These are phyloP conservation scores for Epichloe amarillans DNA, from an alignment of 2,329 filamentous ascomycete genomes.

Conservation along the genomic window DNA sequence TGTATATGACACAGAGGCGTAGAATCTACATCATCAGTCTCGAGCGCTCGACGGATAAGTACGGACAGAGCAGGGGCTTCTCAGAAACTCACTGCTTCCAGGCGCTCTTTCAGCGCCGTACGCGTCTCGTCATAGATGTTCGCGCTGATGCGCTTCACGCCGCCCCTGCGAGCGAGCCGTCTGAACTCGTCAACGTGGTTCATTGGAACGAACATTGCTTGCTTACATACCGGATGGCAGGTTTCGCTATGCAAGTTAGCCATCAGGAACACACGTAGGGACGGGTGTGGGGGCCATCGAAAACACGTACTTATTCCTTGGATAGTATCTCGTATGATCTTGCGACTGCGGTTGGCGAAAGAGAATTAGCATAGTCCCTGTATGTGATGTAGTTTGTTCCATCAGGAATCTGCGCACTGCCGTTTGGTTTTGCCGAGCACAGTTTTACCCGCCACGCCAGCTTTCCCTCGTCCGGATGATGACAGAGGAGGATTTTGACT, in stretches of 20 bases:
- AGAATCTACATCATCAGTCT: slow-evolving; percentile 31
- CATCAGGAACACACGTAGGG: slow-evolving; percentile 5
- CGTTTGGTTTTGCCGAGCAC: neutral
- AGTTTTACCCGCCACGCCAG: slow-evolving; percentile 1
- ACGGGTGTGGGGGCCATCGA: neutral
- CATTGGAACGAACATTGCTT: neutral
- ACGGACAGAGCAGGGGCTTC: neutral
- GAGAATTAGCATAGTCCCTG: neutral
- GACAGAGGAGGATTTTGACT: neutral
- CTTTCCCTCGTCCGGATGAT: neutral
- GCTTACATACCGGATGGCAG: slow-evolving; percentile 3
- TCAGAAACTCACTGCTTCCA: slow-evolving; percentile 31
- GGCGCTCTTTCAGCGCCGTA: slow-evolving; percentile 31
- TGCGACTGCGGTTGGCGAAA: slow-evolving; percentile 4
- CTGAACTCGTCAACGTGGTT: slow-evolving; percentile 20
- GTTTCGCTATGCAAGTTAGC: slow-evolving; percentile 3
- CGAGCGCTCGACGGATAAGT: neutral
- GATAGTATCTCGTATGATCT: slow-evolving; percentile 9
- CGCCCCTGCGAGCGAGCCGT: slow-evolving; percentile 60
- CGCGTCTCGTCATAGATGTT: slow-evolving; percentile 52
- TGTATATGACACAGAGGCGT: slow-evolving; percentile 31
- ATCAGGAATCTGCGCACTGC: neutral
- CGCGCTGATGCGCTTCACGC: slow-evolving; percentile 59
- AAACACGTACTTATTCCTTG: slow-evolving; percentile 7
- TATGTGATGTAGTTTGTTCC: neutral